Evolutionary conservation across 2,329 filamentous ascomycete genomes (phyloP).

Genomic region (Sporothrix luriei): DNA sequence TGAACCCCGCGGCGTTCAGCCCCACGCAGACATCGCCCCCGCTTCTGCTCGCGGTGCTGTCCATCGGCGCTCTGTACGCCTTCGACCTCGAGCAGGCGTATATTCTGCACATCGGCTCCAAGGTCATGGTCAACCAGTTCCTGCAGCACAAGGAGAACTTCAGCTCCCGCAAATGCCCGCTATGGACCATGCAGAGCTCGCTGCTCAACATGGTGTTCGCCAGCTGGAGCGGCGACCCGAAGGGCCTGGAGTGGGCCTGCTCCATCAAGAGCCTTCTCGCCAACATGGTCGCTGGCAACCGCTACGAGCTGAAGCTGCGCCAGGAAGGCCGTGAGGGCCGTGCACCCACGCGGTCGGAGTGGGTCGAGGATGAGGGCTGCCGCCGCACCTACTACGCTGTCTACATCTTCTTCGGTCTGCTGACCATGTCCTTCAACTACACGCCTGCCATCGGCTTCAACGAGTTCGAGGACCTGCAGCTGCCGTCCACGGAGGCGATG

Average conservation of each 20-base stretch:
- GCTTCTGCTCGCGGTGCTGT: conserved; percentile 83
- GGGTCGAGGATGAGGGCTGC: conserved; percentile 96
- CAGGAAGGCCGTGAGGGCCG: conserved; percentile 80
- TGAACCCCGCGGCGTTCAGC: conserved; percentile 89
- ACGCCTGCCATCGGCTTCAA: conserved; percentile 98
- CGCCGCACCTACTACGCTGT: conserved; percentile 96
- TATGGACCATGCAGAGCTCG: conserved; percentile 98
- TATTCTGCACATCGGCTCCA: conserved; percentile 95
- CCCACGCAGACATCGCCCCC: conserved; percentile 79
- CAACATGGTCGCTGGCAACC: conserved; percentile 97
- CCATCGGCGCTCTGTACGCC: conserved; percentile 92
- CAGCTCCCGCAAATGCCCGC: conserved; percentile 92
- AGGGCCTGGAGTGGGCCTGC: conserved; percentile 96
- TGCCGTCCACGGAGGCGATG: conserved; percentile 89
- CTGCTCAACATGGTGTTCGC: conserved; percentile 98
- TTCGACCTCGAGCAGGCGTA: conserved; percentile 98
- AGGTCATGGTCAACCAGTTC: conserved; percentile 95
- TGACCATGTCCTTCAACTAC: conserved; percentile 96
- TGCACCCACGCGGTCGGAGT: conserved; percentile 79
- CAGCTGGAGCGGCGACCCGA: conserved; percentile 97
- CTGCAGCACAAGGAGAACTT: conserved; percentile 98
- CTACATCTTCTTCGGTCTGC: conserved; percentile 96
- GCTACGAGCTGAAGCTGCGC: conserved; percentile 92
- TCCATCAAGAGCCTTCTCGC: conserved; percentile 97
- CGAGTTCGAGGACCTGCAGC: conserved; percentile 89